Evolutionary conservation across 75 land plant genomes (phyloP).

Genomic region (Sequoiadendron giganteum): DNA sequence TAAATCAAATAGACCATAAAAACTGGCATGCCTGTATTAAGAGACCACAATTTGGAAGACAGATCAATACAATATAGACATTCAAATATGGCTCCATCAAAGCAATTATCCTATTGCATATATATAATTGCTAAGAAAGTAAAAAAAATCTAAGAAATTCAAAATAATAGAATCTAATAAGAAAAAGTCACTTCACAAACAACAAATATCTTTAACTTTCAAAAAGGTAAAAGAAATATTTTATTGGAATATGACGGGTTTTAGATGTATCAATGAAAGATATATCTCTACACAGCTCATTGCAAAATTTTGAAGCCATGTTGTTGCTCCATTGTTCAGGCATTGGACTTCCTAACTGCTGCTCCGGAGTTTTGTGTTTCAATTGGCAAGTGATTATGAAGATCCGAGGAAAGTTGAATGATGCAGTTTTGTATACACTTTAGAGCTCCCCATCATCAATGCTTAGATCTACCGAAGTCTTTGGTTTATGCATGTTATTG

Average conservation of each 20-base stretch:
- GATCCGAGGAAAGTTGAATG: background rate
- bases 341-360: background rate
- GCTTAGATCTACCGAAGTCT: background rate
- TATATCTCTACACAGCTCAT: background rate
- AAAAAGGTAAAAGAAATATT: background rate
- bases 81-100: background rate
- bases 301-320: background rate
- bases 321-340: background rate
- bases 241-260: background rate
- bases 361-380: background rate
- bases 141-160: background rate
- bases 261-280: background rate
- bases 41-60: too few relatives aligned
- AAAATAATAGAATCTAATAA: too few relatives aligned
- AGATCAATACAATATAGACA: background rate
- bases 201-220: too few relatives aligned
- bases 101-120: background rate
- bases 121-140: background rate
- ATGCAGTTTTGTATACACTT: background rate
- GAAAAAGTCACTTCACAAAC: background rate
- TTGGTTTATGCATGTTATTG: background rate
- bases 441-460: slow-evolving; percentile 2
- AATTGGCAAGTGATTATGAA: background rate
- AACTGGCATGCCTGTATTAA: too few relatives aligned
- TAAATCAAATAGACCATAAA: too few relatives aligned